Conservation (phyloP, 2,329 filamentous ascomycete genomes). For the Xylaria digitata region DNA sequence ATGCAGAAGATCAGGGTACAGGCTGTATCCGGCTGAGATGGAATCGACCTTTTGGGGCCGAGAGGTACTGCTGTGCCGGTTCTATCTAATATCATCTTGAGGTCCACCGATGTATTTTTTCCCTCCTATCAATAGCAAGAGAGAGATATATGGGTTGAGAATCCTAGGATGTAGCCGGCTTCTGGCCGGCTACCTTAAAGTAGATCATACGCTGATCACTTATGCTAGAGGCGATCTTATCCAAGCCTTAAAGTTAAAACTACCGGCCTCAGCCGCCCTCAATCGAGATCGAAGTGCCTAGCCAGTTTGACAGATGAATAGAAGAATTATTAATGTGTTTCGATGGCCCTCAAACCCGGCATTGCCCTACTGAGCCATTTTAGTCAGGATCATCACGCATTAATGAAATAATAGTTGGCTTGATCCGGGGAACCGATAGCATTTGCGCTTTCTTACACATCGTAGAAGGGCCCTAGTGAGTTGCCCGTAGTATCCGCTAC, state of each 20-base stretch:
- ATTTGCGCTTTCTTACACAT: conserved; percentile 6
- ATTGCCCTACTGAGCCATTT: background rate
- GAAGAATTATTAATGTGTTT: background rate
- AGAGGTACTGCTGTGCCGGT: background rate
- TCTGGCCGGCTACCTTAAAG: conserved; percentile 7
- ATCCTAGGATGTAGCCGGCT: too few relatives aligned
- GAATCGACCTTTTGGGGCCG: conserved; percentile 5
- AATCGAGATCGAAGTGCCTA: conserved; percentile 3
- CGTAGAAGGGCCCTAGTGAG: background rate
- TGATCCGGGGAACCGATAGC: background rate
- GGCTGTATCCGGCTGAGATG: conserved; percentile 17
- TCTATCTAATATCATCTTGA: background rate
- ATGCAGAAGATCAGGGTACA: background rate
- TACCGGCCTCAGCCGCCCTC: conserved; percentile 13
- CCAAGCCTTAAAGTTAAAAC: conserved; percentile 21
- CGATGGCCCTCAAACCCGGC: background rate
- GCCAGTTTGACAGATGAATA: background rate
- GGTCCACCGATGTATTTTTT: background rate
- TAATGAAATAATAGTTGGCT: background rate
- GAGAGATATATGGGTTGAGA: conserved; percentile 6
- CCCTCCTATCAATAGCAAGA: background rate
- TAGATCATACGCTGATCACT: conserved; percentile 35
- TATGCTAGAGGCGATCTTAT: conserved; percentile 16
- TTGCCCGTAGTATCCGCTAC: background rate
- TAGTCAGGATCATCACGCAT: background rate